phyloP scores from a whole-genome alignment of 768 basidiomycete species.

The Macrolepiota dolichaula region DNA sequence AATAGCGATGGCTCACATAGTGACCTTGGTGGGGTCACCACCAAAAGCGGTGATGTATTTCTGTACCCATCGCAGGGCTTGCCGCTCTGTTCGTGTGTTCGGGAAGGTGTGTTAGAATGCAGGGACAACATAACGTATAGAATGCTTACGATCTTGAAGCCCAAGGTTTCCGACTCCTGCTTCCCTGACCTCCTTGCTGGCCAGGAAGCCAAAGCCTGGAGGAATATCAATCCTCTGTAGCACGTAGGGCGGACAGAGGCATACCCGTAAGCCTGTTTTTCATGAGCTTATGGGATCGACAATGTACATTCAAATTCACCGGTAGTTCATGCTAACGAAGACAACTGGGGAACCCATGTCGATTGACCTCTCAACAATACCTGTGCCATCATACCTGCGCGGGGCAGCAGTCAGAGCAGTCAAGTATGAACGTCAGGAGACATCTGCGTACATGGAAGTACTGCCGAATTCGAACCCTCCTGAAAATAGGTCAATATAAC shows the following conservation, averaged over 20 bases:
- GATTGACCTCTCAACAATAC: constrained; percentile 41
- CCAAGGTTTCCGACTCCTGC: constrained; percentile 45
- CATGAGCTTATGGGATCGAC: not conserved
- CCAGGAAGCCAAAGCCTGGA: constrained; percentile 37
- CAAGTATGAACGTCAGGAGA: not conserved
- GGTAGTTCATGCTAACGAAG: constrained; percentile 12
- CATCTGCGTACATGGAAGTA: constrained; percentile 27
- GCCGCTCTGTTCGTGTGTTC: constrained; percentile 39
- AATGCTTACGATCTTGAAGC: constrained; percentile 40
- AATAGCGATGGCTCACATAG: constrained; percentile 30
- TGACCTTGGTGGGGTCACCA: constrained; percentile 54
- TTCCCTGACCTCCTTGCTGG: constrained; percentile 33
- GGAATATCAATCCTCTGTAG: not conserved
- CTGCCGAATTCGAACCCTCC: constrained; percentile 43
- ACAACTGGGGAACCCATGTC: constrained; percentile 31
- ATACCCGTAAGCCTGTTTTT: not conserved
- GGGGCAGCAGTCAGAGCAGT: too few species aligned
- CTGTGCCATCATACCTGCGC: constrained; percentile 39
- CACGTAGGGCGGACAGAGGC: not conserved
- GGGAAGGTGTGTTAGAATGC: not conserved
- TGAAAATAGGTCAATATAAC: constrained; percentile 3
- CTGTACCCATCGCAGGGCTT: constrained; percentile 59
- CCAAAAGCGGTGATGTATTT: constrained; percentile 61
- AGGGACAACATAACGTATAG: not conserved
- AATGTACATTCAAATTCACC: not conserved